Evolutionary conservation across 1,284 basidiomycete species (phyloP), one percentile per base, ranked within the genome.

Genomic region (Xerocomus nothofagi): DNA sequence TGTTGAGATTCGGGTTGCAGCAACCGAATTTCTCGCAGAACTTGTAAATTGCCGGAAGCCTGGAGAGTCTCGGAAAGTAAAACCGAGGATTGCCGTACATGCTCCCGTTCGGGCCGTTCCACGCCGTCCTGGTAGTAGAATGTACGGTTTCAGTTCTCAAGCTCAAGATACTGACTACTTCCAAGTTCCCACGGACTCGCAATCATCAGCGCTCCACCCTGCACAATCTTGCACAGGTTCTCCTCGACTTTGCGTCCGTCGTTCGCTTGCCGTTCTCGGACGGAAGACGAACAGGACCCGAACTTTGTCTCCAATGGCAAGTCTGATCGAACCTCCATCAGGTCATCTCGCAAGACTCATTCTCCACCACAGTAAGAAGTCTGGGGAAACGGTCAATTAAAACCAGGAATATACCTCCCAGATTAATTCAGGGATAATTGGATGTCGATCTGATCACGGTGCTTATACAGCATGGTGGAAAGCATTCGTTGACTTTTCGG

Each of bases 281-380:
- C 49, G 54, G 57, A 38, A 57, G 47, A 30, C 49, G 54, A 24
- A 57, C 57, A 6, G 59, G 57, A 2, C n/a, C 57, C 59, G 10
- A 57, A 62, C 3, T 57, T 59, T 26, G 18, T 27, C 34, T 6
- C 57, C 59, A 8, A 59, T 59, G 49, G n/a, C 54, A 29, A 57
- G 59, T 27, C 54, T 59, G 23, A 38, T 43, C 18, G 59, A 59
- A 41, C 54, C 57, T 2, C 57, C 50, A 37, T 57, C 59, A 7
- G 53, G 57, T 14, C 54, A 54, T 34, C 45, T 59, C 1, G 54
- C 57, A 3, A 50, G 37, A n/a, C 54, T 62, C 5, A 3, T 59
- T 37, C 45, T 59, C 6, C 29, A 48, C 12, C 26, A 61, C 39
- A 44, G 57, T 39, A n/a, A 57, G 39, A 38, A 11, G 2, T 39